phyloP scores from a whole-genome alignment of 2,329 filamentous ascomycete genomes.

The Aureobasidium pullulans region DNA sequence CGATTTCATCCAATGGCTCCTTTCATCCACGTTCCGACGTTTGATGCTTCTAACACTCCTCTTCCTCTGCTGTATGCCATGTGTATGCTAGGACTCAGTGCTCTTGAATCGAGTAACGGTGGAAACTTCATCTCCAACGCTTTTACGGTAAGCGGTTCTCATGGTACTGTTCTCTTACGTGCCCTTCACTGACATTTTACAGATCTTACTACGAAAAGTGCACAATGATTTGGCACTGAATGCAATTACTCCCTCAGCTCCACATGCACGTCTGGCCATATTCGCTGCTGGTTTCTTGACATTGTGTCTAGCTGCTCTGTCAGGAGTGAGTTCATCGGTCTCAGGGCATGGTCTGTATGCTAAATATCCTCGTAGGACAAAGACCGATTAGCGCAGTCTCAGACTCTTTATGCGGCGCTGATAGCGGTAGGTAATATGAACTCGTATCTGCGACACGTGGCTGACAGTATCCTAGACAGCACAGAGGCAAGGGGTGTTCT shows the following conservation, averaged over 20 bases:
- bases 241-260: conserved; percentile 32
- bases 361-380: conserved; percentile 22
- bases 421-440: conserved; percentile 32
- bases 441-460: background rate
- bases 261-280: conserved; percentile 38
- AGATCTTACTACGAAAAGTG: conserved; percentile 34
- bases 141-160: conserved; percentile 29
- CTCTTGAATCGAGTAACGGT: conserved; percentile 45
- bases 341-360: background rate
- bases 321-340: conserved; percentile 32
- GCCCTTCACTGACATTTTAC: background rate
- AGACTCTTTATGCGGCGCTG: conserved; percentile 45
- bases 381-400: conserved; percentile 39
- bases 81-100: conserved; percentile 47
- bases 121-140: conserved; percentile 42
- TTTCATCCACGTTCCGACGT: conserved; percentile 48
- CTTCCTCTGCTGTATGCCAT: conserved; percentile 43
- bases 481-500: conserved; percentile 45
- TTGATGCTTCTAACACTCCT: conserved; percentile 42
- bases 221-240: conserved; percentile 37
- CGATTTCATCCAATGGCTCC: conserved; percentile 47
- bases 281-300: conserved; percentile 43
- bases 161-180: conserved; percentile 13
- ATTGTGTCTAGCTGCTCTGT: conserved; percentile 43
- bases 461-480: conserved; percentile 31